Evolutionary conservation across 2,329 filamentous ascomycete genomes (phyloP).

Genomic region (Paracorniculantispora psalliotae): DNA sequence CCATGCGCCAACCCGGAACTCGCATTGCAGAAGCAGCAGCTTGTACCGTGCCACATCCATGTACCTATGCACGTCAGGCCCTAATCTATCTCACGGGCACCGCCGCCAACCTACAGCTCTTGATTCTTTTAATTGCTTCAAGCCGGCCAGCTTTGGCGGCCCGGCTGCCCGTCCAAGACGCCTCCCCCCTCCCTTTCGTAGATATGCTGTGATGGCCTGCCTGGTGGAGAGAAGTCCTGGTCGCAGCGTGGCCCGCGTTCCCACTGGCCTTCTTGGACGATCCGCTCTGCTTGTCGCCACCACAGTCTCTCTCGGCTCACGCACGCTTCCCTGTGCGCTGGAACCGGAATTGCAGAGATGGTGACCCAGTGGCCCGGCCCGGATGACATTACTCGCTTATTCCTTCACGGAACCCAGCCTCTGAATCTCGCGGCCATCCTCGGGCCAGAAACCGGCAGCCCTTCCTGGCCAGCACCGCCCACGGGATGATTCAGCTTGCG

Average conservation of each 20-base stretch:
- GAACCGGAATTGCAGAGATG: background rate
- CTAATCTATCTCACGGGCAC: background rate
- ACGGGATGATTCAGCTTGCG: too few relatives aligned
- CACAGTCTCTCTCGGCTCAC: too few relatives aligned
- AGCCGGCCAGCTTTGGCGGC: background rate
- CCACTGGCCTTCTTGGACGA: too few relatives aligned
- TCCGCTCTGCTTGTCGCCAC: background rate
- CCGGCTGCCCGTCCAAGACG: too few relatives aligned
- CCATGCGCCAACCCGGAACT: background rate
- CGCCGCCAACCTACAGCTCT: background rate
- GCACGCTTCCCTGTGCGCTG: too few relatives aligned
- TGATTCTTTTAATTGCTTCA: background rate
- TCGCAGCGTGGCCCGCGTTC: background rate
- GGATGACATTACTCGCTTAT: background rate
- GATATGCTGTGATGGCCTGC: too few relatives aligned
- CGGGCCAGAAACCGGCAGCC: too few relatives aligned
- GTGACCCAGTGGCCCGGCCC: background rate
- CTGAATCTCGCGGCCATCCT: background rate
- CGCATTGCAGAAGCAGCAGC: conserved; percentile 8
- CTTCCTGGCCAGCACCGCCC: too few relatives aligned
- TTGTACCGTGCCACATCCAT: background rate
- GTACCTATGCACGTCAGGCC: too few relatives aligned
- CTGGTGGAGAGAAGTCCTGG: too few relatives aligned
- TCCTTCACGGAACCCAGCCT: background rate
- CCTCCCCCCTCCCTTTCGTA: too few relatives aligned